Conservation (phyloP, 345 rosid species). For the Ceriops tagal region DNA sequence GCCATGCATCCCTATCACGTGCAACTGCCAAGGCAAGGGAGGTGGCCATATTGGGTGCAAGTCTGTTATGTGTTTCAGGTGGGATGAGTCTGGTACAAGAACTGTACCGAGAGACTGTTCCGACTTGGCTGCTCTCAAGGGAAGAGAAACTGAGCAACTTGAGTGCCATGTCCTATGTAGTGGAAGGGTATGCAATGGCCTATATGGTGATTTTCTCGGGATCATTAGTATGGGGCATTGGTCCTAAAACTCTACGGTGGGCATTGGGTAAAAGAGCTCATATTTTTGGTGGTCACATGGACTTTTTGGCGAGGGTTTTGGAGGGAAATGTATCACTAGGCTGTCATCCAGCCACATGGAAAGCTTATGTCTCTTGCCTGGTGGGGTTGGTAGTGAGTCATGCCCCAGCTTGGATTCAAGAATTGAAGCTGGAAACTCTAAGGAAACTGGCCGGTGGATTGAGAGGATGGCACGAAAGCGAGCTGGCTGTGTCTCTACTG, state of each 20-base stretch:
- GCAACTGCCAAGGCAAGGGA: constrained; percentile 47
- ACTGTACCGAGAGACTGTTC: constrained; percentile 45
- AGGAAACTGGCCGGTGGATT: constrained; percentile 46
- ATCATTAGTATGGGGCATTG: constrained; percentile 39
- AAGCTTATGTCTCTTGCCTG: constrained; percentile 53
- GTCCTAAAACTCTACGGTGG: constrained; percentile 26
- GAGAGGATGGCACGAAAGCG: constrained; percentile 50
- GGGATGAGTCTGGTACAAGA: constrained; percentile 43
- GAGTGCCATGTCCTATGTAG: constrained; percentile 28
- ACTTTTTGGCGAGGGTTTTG: constrained; percentile 44
- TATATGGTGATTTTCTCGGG: constrained; percentile 41
- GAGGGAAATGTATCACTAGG: constrained; percentile 49
- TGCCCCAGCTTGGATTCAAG: constrained; percentile 51
- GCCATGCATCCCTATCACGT: constrained; percentile 41
- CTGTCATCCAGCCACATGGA: constrained; percentile 55
- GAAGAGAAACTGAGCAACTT: constrained; percentile 28
- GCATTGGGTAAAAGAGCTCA: constrained; percentile 24
- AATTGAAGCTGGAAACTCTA: constrained; percentile 44
- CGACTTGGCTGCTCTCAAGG: constrained; percentile 53
- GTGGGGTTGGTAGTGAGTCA: constrained; percentile 41
- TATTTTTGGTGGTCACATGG: constrained; percentile 42
- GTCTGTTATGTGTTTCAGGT: constrained; percentile 51
- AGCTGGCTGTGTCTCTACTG: constrained; percentile 56
- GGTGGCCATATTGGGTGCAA: constrained; percentile 52
- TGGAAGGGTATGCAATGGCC: constrained; percentile 63